Evolutionary conservation across 2,329 filamentous ascomycete genomes (phyloP).

Genomic region (Diaporthe sp.): DNA sequence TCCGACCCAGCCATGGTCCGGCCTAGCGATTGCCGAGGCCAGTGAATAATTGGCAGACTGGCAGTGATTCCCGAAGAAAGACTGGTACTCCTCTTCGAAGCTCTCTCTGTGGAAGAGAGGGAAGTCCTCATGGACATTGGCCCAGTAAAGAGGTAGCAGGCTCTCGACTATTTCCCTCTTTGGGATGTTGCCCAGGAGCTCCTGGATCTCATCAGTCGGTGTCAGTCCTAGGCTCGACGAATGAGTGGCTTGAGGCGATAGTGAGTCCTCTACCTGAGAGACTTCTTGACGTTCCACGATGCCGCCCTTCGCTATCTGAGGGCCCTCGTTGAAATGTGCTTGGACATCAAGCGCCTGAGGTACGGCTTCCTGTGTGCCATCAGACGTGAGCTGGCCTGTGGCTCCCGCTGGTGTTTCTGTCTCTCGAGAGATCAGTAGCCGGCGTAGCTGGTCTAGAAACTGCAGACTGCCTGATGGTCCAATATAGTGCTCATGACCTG

Average conservation of each 20-base stretch:
- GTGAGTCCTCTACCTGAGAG: conserved; percentile 4
- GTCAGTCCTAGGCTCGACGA: not conserved
- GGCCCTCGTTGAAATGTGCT: not conserved
- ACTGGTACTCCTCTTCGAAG: conserved; percentile 13
- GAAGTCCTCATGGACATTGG: conserved; percentile 1
- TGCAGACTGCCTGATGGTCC: conserved; percentile 53
- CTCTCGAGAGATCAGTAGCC: conserved; percentile 15
- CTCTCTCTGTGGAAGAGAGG: conserved; percentile 10
- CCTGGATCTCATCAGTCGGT: conserved; percentile 17
- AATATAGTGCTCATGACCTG: conserved; percentile 53
- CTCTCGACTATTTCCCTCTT: not conserved
- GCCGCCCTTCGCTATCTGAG: not conserved
- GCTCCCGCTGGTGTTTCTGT: not conserved
- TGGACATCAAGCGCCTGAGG: not conserved
- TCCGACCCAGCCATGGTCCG: conserved; percentile 17
- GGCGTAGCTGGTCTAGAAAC: conserved; percentile 51
- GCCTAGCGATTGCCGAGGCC: not conserved
- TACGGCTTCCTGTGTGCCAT: not conserved
- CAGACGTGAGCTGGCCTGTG: not conserved
- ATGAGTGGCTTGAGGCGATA: not conserved
- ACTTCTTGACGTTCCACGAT: not conserved
- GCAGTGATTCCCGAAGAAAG: not conserved
- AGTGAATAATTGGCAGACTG: not conserved
- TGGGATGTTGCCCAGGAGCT: conserved; percentile 6
- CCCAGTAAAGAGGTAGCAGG: not conserved